These are phyloP conservation scores for Tripterygium wilfordii DNA, from an alignment of 177 flowering plant species.

Conservation along the genomic window DNA sequence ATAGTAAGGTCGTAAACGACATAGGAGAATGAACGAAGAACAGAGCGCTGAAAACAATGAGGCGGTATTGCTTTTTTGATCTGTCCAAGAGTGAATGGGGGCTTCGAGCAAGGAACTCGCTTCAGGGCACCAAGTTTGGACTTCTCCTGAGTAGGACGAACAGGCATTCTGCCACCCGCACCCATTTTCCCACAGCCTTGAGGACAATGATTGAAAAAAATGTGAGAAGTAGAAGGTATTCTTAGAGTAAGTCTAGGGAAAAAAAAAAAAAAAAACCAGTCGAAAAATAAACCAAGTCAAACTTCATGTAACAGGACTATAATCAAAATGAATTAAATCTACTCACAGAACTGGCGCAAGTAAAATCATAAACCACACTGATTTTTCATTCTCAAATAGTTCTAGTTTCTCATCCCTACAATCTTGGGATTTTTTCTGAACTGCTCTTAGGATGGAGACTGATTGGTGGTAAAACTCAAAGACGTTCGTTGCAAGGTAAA, in stretches of 20 bases:
- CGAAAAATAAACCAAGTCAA: not conserved
- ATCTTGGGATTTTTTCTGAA: too few relatives aligned
- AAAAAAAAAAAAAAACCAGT: not conserved
- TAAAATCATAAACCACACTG: too few relatives aligned
- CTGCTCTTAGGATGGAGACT: too few relatives aligned
- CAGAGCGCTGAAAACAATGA: constrained; percentile 73
- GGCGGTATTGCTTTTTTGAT: constrained; percentile 76
- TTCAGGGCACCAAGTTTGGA: constrained; percentile 14
- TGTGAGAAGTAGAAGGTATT: too few relatives aligned
- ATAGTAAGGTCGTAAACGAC: constrained; percentile 47
- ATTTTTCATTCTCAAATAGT: too few relatives aligned
- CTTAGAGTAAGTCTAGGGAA: too few relatives aligned
- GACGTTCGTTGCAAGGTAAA: too few relatives aligned
- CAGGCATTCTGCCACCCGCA: constrained; percentile 56
- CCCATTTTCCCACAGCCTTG: constrained; percentile 40
- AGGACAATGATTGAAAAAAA: too few relatives aligned
- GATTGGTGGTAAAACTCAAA: too few relatives aligned
- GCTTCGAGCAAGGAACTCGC: constrained; percentile 53
- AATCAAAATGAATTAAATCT: too few relatives aligned
- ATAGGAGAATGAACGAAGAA: constrained; percentile 62
- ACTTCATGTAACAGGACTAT: not conserved
- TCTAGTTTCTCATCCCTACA: too few relatives aligned
- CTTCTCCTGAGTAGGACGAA: constrained; percentile 24
- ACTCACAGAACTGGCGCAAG: too few relatives aligned
- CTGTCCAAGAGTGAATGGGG: constrained; percentile 59